These are phyloP conservation scores for Lecanoromycetidae sp. DNA, from an alignment of 2,329 filamentous ascomycete genomes.

Conservation along the genomic window DNA sequence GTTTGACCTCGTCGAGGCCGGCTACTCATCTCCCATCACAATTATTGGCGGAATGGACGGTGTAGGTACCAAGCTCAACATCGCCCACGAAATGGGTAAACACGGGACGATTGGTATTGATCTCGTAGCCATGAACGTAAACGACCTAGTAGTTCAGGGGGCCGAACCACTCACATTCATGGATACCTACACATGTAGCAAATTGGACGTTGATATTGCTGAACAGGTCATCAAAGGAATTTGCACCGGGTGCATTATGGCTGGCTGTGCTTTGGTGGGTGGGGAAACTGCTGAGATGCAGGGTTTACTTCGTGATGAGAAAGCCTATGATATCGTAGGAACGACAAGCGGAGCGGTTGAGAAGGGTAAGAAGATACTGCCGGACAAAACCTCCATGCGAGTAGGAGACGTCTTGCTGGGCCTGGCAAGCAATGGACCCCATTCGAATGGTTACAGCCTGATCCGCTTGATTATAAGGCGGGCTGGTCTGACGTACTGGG, in stretches of 20 bases:
- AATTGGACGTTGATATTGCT: conserved; percentile 64
- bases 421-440: conserved; percentile 71
- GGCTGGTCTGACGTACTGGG: conserved; percentile 58
- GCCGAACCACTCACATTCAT: conserved; percentile 93
- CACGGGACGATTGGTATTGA: conserved; percentile 95
- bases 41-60: conserved; percentile 93
- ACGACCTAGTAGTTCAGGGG: conserved; percentile 91
- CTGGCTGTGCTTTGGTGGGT: conserved; percentile 83
- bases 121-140: conserved; percentile 97
- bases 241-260: conserved; percentile 70
- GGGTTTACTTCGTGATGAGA: conserved; percentile 55
- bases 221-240: conserved; percentile 85
- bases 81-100: conserved; percentile 78
- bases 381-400: conserved; percentile 61
- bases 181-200: conserved; percentile 93
- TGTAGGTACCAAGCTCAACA: conserved; percentile 92
- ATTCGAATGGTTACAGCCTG: conserved; percentile 97
- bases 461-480: conserved; percentile 75
- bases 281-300: conserved; percentile 99
- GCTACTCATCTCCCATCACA: conserved; percentile 43
- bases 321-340: conserved; percentile 83
- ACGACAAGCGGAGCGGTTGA: conserved; percentile 77
- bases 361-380: conserved; percentile 54
- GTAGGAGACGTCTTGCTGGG: conserved; percentile 78
- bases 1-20: conserved; percentile 63